Base-by-base conservation (phyloP, 192 early-diverging fungal genomes). In the Backusella macrospora region DNA sequence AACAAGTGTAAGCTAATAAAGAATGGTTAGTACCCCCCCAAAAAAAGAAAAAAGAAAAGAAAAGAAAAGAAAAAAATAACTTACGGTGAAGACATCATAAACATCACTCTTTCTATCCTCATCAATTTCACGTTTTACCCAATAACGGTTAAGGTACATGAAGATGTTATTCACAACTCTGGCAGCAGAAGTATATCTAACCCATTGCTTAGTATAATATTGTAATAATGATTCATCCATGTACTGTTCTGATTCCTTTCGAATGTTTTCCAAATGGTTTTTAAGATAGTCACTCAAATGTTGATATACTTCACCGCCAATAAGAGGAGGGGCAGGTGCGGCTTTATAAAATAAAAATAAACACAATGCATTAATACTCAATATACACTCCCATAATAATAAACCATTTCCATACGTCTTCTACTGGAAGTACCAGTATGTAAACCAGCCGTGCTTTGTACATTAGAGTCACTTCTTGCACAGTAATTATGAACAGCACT, bases 101-200 rank as follows among this genome's bases (percentile, higher is more conserved):
- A 96, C 90, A 73, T 86, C 87, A 49, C 86, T 90, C 83, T 92
- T 94, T 79, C 87, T 90, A 37, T 95, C 93, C 73, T 99, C 98
- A 45, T 97, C 96, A 65, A 96, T 92, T 83, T 97, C 94, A 75
- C 98, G 87, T 82, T 94, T 96, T 49, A 98, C 93, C 98, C 98
- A 99, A 80, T 96, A 93, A 43, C 96, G 90, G 82, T 99, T 99
- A 63, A 99, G 86, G 80, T 99, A 99, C 14, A 85, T 84, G 75
- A 98, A 98, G 62, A 97, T 86, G 77, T 98, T 93, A 80, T 98
- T 89, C 63, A 98, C 90, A 73, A 88, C 90, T 64, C 86, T 87
- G 21, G 93, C 88, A 6, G 95, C 93, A n/a, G 87, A 85, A 13
- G 95, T 97, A 77, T 92, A 99, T 78, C 92, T 88, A 46, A 82